These are phyloP conservation scores for Camellia granthamiana DNA, from an alignment of 148 eudicot species.

Conservation along the genomic window DNA sequence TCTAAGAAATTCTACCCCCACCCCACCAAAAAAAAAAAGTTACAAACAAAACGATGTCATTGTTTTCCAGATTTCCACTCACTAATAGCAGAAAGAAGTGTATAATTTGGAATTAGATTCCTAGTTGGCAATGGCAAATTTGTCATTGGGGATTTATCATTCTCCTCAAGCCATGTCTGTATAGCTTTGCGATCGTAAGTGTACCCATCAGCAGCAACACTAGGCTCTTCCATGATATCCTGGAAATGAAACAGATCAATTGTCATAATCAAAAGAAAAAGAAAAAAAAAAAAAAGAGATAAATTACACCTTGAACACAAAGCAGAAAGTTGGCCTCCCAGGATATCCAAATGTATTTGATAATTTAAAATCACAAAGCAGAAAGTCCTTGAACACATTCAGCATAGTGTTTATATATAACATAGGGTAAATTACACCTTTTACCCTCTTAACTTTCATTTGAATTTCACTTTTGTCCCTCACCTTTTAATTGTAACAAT, in stretches of 20 bases:
- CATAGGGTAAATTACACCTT: too few relatives aligned
- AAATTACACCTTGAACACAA: too few relatives aligned
- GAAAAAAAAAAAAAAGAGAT: too few relatives aligned
- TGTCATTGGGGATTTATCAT: constrained; percentile 70
- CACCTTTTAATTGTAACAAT: too few relatives aligned
- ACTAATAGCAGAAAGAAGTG: constrained; percentile 63
- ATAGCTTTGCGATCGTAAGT: constrained; percentile 79
- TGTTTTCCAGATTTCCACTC: constrained; percentile 60
- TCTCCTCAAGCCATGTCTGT: constrained; percentile 63
- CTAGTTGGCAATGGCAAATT: constrained; percentile 53
- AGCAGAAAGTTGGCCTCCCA: too few relatives aligned
- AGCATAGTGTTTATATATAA: neutral
- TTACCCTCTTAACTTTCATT: too few relatives aligned
- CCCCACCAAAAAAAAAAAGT: neutral
- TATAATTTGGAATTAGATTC: constrained; percentile 52
- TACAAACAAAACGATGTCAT: neutral
- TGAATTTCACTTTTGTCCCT: too few relatives aligned
- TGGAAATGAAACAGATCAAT: constrained; percentile 22
- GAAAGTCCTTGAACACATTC: neutral
- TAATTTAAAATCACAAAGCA: neutral
- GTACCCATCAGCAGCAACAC: constrained; percentile 87
- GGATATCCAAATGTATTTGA: neutral
- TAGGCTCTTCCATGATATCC: constrained; percentile 78
- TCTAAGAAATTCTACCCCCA: too few relatives aligned
- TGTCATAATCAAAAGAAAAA: neutral